Percentiles rank a stretch among this genome's conserved stretches.
Evolutionary conservation across 208 protist genomes (phyloP).

Genomic region (Trypanosoma theileri): DNA sequence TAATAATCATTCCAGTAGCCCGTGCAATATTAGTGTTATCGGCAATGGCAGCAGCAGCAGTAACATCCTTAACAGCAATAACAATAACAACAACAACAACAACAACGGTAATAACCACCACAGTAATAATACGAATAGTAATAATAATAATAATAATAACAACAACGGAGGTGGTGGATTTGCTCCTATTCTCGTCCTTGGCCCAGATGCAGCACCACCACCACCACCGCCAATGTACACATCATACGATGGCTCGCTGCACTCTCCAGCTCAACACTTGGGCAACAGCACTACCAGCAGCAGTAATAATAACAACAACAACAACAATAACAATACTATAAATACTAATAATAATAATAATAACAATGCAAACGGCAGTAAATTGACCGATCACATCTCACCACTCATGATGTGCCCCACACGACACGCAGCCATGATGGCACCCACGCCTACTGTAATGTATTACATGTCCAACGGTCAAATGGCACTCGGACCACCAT

Average conservation of each 20-base stretch:
- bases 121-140: conserved; percentile 17
- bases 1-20: no score
- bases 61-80: no score
- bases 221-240: neutral
- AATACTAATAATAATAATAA: neutral
- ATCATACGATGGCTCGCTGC: no score
- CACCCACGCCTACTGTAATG: conserved; percentile 19
- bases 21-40: no score
- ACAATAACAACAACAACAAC: no score
- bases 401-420: conserved; percentile 7
- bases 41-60: no score
- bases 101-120: neutral
- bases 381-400: no score
- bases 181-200: conserved; percentile 10
- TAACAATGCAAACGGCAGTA: neutral
- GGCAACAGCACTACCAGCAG: neutral
- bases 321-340: neutral
- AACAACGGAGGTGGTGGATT: neutral
- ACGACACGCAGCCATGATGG: neutral
- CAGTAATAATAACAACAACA: neutral
- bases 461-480: conserved; percentile 26
- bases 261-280: no score
- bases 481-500: neutral
- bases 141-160: neutral
- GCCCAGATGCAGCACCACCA: neutral